Evolutionary conservation across 805 yeast species (phyloP), one percentile per base, ranked within the genome.

Genomic region (Hanseniaspora vineae): DNA sequence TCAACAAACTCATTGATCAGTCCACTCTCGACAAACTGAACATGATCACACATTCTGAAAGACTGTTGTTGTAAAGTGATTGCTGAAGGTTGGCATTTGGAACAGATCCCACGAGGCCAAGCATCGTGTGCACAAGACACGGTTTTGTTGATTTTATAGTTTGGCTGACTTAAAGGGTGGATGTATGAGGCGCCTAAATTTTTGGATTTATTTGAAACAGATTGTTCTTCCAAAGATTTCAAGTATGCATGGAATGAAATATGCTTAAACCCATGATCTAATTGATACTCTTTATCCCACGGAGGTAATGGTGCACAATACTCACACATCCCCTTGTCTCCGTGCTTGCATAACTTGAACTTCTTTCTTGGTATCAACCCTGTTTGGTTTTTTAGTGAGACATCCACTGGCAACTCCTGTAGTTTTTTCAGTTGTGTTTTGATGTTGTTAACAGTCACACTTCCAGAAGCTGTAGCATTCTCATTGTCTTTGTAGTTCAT

Each of bases 31-130:
- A 86, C 78, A 62, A 89, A 85, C 62, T 92, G 98, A 31, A 92
- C 92, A 66, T 92, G 97, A 62, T 92, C 99, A 31, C 94, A 96
- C 95, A 92, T 86, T 56, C 99, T 76, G 64, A 85, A 92, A 35
- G 73, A 69, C 62, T 92, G 98, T 63, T 80, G 88, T 63, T 84
- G 95, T 52, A 92, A 70, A 0, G 97, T 89, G 50, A 92, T 86
- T 0, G 96, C 92, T 1, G 96, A 80, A 0, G 98, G 97, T 64
- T 90, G 97, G 66, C 98, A 90, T 64, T 88, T 86, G 14, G 96
- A 84, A 59, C 98, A 90, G 54, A 92, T 88, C 0, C 97, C 96
- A 46, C 69, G 73, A 1, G 98, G 97, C 87, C 96, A 92, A 8
- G 96, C 90, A 37, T 81, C 78, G 63, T 90, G 98, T 0, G 71